A percentile compares a stretch with the other conserved stretches of the same genome.
Evolutionary conservation across 2,329 filamentous ascomycete species (phyloP).

Genomic region (Ramularia endophylla): DNA sequence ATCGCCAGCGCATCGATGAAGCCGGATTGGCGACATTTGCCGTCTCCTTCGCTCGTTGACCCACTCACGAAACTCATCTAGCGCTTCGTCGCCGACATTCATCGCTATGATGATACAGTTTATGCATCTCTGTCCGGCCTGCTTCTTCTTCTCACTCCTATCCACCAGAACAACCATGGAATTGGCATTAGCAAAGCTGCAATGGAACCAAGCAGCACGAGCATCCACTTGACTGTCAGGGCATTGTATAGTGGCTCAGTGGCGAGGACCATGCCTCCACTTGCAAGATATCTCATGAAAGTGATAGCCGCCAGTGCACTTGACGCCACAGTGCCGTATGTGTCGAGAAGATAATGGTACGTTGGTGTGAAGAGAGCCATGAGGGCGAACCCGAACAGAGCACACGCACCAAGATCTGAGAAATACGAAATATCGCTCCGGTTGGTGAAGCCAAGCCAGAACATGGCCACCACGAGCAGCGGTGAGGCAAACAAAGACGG

Average conservation of each 20-base stretch:
- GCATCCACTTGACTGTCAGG: too few species aligned
- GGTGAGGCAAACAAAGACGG: conserved; percentile 39
- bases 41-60: too few species aligned
- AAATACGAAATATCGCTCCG: conserved; percentile 13
- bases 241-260: conserved; percentile 1
- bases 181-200: too few species aligned
- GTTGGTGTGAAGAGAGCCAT: conserved; percentile 37
- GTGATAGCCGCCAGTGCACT: conserved; percentile 33
- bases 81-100: too few species aligned
- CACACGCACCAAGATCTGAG: conserved; percentile 11
- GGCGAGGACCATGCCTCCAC: conserved; percentile 1
- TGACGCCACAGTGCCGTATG: conserved; percentile 36
- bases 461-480: conserved; percentile 40
- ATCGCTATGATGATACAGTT: too few species aligned
- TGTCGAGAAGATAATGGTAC: conserved; percentile 32
- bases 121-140: too few species aligned
- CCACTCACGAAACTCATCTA: too few species aligned
- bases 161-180: too few species aligned
- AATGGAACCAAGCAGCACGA: too few species aligned
- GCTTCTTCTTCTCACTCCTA: too few species aligned
- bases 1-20: too few species aligned
- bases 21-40: too few species aligned
- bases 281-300: conserved; percentile 19
- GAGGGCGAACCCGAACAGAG: conserved; percentile 41
- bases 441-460: conserved; percentile 47